Conservation (phyloP, 202 grass and related monocot species). For the Hordeum pubiflorum region DNA sequence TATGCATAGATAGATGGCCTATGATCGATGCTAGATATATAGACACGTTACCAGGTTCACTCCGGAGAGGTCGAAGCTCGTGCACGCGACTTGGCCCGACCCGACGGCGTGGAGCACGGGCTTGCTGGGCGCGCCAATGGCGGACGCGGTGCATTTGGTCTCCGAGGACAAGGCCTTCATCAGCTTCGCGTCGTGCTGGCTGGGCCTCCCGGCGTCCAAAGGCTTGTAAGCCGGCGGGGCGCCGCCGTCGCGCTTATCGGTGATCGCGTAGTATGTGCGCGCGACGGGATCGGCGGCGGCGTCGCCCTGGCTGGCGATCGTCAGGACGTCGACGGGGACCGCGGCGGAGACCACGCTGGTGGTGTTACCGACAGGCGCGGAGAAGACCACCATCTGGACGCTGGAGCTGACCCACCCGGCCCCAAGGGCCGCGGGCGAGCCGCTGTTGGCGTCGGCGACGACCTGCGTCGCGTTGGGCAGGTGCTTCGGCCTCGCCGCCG, state of each 20-base stretch:
- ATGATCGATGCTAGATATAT: background rate
- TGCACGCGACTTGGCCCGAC: slow-evolving; percentile 16
- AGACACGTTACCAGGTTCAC: slow-evolving; percentile 31
- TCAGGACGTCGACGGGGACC: slow-evolving; percentile 28
- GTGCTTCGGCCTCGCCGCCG: background rate
- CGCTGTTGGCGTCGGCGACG: slow-evolving; percentile 18
- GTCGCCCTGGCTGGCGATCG: background rate
- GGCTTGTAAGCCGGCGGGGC: background rate
- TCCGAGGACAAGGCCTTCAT: background rate
- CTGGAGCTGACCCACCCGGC: slow-evolving; percentile 20
- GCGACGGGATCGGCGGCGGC: background rate
- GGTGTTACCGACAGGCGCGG: slow-evolving; percentile 4
- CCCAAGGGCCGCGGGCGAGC: background rate
- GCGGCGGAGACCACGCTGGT: slow-evolving; percentile 36
- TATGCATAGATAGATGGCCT: background rate
- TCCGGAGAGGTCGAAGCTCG: slow-evolving; percentile 27
- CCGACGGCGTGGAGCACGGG: background rate
- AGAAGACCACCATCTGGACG: slow-evolving; percentile 45
- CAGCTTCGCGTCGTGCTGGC: background rate
- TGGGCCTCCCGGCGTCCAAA: background rate
- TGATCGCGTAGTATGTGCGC: slow-evolving; percentile 39
- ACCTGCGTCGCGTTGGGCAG: slow-evolving; percentile 5
- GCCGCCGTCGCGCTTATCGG: background rate
- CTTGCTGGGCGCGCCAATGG: slow-evolving; percentile 16
- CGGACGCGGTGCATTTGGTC: slow-evolving; percentile 1